Evolutionary conservation across 306 rosid genomes (phyloP).

Genomic region (Dryas drummondii): DNA sequence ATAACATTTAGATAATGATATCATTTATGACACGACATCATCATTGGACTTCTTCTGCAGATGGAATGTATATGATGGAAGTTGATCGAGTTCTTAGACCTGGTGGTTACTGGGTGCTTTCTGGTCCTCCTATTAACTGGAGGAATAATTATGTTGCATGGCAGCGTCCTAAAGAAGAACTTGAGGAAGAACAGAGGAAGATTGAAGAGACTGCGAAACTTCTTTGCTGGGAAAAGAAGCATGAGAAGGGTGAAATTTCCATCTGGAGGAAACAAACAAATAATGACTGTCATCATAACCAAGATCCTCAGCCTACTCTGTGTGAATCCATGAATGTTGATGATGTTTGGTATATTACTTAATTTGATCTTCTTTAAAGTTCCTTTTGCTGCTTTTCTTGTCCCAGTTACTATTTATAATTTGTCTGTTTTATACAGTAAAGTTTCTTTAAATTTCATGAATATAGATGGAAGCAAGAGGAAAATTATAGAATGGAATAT

Average conservation of each 20-base stretch:
- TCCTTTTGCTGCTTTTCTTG: background rate
- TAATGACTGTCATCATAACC: conserved; percentile 39
- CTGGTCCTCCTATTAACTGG: conserved; percentile 88
- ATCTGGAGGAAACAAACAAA: conserved; percentile 63
- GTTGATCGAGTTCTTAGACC: conserved; percentile 88
- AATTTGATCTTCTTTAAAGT: background rate
- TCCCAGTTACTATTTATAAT: background rate
- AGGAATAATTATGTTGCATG: conserved; percentile 52
- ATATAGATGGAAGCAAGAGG: background rate
- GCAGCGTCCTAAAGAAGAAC: conserved; percentile 67
- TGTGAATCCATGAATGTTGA: conserved; percentile 41
- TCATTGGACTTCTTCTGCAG: conserved; percentile 37
- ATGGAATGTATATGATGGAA: conserved; percentile 84
- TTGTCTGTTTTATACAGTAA: background rate
- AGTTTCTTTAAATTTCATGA: background rate
- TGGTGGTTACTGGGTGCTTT: conserved; percentile 85
- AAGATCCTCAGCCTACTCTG: conserved; percentile 38
- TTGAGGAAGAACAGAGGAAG: conserved; percentile 71
- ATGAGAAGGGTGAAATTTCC: conserved; percentile 78
- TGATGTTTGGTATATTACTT: conserved; percentile 60
- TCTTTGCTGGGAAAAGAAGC: conserved; percentile 87
- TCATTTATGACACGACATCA: background rate
- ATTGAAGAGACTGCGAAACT: conserved; percentile 66
- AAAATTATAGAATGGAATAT: background rate
- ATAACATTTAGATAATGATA: background rate